Base-by-base conservation (phyloP, 768 basidiomycete genomes). In the Hemileccinum impolitum region DNA sequence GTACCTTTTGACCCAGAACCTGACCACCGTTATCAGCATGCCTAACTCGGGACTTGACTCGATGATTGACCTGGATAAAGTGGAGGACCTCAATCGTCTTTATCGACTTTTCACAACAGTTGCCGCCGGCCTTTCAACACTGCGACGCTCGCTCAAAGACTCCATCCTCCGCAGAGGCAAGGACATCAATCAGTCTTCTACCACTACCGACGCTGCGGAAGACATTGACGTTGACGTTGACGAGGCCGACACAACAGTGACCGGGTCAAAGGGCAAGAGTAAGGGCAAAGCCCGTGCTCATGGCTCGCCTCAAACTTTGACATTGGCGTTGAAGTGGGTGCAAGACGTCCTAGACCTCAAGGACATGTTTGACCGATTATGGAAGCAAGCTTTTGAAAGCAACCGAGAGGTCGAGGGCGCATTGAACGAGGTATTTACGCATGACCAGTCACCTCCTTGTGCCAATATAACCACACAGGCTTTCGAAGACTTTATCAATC, bases 401-500 rank as follows among this genome's bases (percentile, higher is more conserved):
- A 87, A 96, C 65, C 79, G 84, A 48, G 83, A 84, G 3, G 56
- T 97, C 4, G 93, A 94, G 67, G 85, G 81, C 50, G 75, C 83
- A 10, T 71, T 96, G 31, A 90, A 93, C 56, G 91, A 94, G 73
- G 96, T 94, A 66, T 46, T 74, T 31, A 25, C 3, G 14, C 10
- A n/a, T 11, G 3, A 19, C 11, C 47, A 13, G 8, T 7, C 14
- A 14, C 42, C n/a, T 30, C 18, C 40, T 15, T 23, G 13, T 9
- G 2, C 47, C 55, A 26, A 66, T 36, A 14, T 17, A 6, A 43
- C 26, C 42, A 43, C 49, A 9, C 55, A 99, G 95, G 94, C 94
- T 0, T 98, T 97, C 63, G 84, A 87, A 68, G 78, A 82, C 2
- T 96, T 97, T 66, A 82, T 98, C 63, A 97, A 98, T 69, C 69